Conservation (phyloP, 352 stramenopile genomes). For the Phytophthora pistaciae region DNA sequence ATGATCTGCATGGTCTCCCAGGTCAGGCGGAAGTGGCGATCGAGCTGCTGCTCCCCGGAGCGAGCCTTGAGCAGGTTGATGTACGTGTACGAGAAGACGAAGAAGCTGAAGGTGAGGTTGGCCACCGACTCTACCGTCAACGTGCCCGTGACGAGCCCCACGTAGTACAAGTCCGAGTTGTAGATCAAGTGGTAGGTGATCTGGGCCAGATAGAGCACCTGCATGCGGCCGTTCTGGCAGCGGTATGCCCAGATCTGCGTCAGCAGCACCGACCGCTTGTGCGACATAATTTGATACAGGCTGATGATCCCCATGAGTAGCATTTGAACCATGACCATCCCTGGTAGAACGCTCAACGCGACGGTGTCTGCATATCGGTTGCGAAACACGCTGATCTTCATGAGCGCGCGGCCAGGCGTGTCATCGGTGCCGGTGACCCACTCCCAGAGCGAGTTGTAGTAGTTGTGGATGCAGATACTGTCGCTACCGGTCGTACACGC, state of each 20-base stretch:
- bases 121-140: conserved; percentile 11
- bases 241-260: not conserved
- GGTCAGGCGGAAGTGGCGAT: conserved; percentile 11
- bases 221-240: conserved; percentile 20
- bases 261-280: conserved; percentile 21
- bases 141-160: conserved; percentile 15
- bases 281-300: conserved; percentile 28
- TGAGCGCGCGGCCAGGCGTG: not conserved
- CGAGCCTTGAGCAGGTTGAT: conserved; percentile 23
- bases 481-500: conserved; percentile 21
- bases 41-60: conserved; percentile 14
- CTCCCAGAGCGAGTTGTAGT: not conserved
- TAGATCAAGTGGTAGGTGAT: conserved; percentile 18
- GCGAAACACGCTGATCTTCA: conserved; percentile 23
- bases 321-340: conserved; percentile 26
- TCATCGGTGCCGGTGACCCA: conserved; percentile 3
- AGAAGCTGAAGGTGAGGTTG: conserved; percentile 19
- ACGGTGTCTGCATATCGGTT: conserved; percentile 21
- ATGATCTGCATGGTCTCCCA: conserved; percentile 23
- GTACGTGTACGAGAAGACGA: conserved; percentile 15
- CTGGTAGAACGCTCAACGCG: conserved; percentile 20
- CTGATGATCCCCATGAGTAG: conserved; percentile 30
- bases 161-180: conserved; percentile 5
- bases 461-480: conserved; percentile 36
- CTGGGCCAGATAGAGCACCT: conserved; percentile 19